These are phyloP conservation scores for Populus hybrid DNA, from an alignment of 441 rosid species.

Conservation along the genomic window DNA sequence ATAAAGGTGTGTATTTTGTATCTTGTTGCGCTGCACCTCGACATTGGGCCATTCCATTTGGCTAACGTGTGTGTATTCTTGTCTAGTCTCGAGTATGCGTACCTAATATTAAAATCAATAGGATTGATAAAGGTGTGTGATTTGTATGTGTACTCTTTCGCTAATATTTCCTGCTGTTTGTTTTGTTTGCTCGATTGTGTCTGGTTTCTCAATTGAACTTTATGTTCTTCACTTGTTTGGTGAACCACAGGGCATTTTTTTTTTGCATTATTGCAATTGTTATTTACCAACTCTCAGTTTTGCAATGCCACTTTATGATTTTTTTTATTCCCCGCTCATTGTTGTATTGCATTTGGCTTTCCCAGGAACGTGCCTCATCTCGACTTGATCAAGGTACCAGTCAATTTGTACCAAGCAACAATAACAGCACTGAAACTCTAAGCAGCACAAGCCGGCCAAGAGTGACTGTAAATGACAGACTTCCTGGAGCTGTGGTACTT, in stretches of 20 bases:
- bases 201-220: neutral
- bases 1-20: too few species aligned
- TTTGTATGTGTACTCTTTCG: too few species aligned
- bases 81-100: neutral
- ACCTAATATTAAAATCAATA: neutral
- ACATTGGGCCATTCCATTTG: neutral
- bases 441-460: constrained; percentile 37
- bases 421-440: constrained; percentile 31
- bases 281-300: too few species aligned
- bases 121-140: neutral
- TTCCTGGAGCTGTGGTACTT: constrained; percentile 86
- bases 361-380: constrained; percentile 50
- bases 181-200: neutral
- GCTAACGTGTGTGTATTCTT: neutral
- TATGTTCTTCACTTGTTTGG: too few species aligned
- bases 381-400: constrained; percentile 38
- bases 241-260: too few species aligned
- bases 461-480: constrained; percentile 55
- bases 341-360: constrained; percentile 13
- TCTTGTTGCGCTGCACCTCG: too few species aligned
- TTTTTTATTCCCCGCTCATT: neutral
- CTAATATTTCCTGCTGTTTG: neutral
- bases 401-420: constrained; percentile 37
- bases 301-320: neutral
- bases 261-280: too few species aligned